Evolutionary conservation across 1,284 basidiomycete genomes (phyloP), one percentile per base, ranked within the genome.

Genomic region (Sanghuangporus weigelae): DNA sequence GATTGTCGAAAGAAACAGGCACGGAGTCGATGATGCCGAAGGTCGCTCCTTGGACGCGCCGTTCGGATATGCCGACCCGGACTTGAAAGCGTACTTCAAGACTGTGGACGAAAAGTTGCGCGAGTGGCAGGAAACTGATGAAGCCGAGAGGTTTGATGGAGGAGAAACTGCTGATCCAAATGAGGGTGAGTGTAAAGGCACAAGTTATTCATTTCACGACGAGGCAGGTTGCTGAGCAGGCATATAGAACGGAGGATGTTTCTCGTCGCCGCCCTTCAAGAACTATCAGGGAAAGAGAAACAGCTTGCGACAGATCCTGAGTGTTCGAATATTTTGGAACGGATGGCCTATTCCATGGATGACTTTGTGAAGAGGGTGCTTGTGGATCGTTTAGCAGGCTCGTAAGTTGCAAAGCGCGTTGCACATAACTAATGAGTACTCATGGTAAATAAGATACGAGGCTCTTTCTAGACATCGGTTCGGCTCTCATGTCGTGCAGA

Each of bases 401-500:
- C 90, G 88, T 95, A 76, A 85, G 90, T 86, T 50, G 36, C 61
- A 16, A n/a, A 38, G 16, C 64, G 7, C 51, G 11, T 14, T 21
- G 51, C 23, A 54, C 7, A 38, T 53, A 5, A 31, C 54, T 35
- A 42, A 60, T 49, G 7, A 66, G 60, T 35, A 54, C 51, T 67
- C 49, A 60, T 12, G 10, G 10, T 56, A 53, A 21, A 48, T 23
- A 63, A 92, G 90, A 16, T 92, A 86, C 68, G 85, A 85, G 66
- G 73, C 79, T 49, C 79, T 96, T 16, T 78, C 86, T 42, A 84
- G 81, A 69, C 92, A 97, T 71, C 84, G 95, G 23, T 95, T 95
- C 76, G 93, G 90, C 16, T 95, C 93, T 26, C 95, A 97, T 82
- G 95, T 96, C 8, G 89, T 90, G 68, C 95, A 97, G 74, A 96